Conservation (phyloP, 164 flowering plant genomes). For the Paratinospora sagittata region DNA sequence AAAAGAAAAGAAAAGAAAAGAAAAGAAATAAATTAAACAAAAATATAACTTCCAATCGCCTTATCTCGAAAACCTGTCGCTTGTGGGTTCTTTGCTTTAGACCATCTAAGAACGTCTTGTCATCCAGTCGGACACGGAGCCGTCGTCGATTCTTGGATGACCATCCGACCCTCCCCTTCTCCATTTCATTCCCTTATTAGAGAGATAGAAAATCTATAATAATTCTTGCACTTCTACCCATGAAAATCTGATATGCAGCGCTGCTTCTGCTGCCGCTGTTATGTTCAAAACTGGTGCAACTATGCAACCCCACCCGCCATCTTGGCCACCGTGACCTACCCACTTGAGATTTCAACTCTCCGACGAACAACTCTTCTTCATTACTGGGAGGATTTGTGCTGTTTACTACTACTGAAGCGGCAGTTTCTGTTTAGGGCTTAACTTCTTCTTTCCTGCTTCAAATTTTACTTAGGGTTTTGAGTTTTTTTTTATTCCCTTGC, state of each 20-base stretch:
- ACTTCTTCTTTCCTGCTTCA: neutral
- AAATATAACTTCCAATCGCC: neutral
- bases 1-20: neutral
- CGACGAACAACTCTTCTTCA: too few species aligned
- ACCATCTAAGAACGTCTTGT: slow-evolving; percentile 3
- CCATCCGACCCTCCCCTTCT: neutral
- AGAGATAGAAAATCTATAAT: neutral
- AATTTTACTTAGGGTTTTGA: slow-evolving; percentile 6
- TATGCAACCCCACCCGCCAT: slow-evolving; percentile 1
- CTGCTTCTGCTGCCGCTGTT: neutral
- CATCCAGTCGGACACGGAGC: slow-evolving; percentile 9
- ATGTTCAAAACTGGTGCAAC: neutral
- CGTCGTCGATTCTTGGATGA: neutral
- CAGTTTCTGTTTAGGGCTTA: neutral
- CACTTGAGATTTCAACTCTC: neutral
- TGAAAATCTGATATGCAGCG: neutral
- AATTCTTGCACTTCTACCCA: neutral
- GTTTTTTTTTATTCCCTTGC: neutral
- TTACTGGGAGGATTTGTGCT: too few species aligned
- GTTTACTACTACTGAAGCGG: too few species aligned
- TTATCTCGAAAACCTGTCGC: neutral
- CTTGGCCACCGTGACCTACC: neutral
- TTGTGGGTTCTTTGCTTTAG: neutral
- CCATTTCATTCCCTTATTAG: neutral
- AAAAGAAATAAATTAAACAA: neutral